Evolutionary conservation across 352 stramenopile genomes (phyloP), one percentile per base, ranked within the genome.

Genomic region (Globisporangium splendens): DNA sequence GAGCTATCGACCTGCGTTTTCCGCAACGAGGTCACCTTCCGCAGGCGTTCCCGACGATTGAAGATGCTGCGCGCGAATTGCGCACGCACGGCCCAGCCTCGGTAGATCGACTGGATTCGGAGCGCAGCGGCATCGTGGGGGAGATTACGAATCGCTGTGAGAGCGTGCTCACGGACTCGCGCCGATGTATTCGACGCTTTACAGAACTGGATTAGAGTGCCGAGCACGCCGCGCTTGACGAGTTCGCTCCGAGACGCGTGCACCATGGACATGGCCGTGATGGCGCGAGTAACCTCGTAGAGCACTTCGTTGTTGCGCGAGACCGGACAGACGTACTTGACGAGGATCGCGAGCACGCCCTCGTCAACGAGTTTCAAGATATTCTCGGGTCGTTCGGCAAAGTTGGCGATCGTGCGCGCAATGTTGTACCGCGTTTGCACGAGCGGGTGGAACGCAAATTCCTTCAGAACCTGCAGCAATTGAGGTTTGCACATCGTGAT

Each of bases 391-490:
- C 78, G 74, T 41, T 86, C 77, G 1, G 82, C 72, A 62, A 92
- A 89, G 62, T 92, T 88, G n/a, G 79, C 79, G 50, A 90, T 79
- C 46, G 88, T 87, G 44, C 79, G 74, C 24, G 82, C 79, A 35
- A 89, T 83, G 46, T 86, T 84, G 18, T 75, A 70, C 0, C 76
- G 75, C 15, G 79, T 84, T 28, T 75, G 69, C 21, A 73, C 63
- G 18, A 89, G 72, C 10, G 80, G 76, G 42, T 89, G 80, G 51
- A 84, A 84, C 22, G 80, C 79, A 50, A 90, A 86, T 41, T 84
- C 74, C 35, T 83, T 70, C 17, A 92, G 62, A 17, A 76, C 63
- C 22, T 69, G 70, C 43, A 92, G 56, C 5, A 92, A 60, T n/a
- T 60, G 73, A 8, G 79, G 73, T 28, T 90, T 88, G 55, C 82